Conservation (phyloP, 1,284 basidiomycete genomes). For the Puccinia novopanici region DNA sequence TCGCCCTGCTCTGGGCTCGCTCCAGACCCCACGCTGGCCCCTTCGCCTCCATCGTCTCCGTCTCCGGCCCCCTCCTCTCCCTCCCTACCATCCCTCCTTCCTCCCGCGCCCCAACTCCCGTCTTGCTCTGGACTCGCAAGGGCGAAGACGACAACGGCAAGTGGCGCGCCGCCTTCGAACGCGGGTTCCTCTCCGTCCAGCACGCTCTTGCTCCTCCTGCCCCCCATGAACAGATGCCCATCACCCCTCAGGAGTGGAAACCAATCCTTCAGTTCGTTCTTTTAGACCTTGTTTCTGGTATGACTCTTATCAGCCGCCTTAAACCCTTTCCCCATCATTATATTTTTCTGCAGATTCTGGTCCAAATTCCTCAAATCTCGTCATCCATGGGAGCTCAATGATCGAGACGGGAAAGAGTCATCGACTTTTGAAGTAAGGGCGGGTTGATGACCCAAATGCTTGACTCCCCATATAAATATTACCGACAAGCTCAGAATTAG, state of each 20-base stretch:
- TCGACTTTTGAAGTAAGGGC: constrained; percentile 16
- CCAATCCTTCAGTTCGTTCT: constrained; percentile 38
- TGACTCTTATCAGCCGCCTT: too few species aligned
- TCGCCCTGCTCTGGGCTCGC: constrained; percentile 64
- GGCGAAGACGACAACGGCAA: constrained; percentile 23
- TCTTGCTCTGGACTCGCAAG: constrained; percentile 35
- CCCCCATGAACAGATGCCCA: constrained; percentile 4
- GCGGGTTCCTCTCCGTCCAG: constrained; percentile 26
- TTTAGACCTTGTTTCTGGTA: neutral
- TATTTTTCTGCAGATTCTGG: constrained; percentile 50
- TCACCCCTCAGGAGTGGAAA: constrained; percentile 44
- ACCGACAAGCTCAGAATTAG: too few species aligned
- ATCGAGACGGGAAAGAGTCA: neutral
- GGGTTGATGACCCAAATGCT: neutral
- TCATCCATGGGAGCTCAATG: constrained; percentile 50
- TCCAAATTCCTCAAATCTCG: constrained; percentile 48
- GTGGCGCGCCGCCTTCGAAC: constrained; percentile 19
- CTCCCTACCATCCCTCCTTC: constrained; percentile 67
- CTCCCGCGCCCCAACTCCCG: constrained; percentile 67
- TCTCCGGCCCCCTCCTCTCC: constrained; percentile 73
- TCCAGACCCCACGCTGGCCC: constrained; percentile 55
- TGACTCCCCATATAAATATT: too few species aligned
- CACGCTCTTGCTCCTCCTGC: constrained; percentile 11
- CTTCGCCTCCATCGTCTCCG: constrained; percentile 70
- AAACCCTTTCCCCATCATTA: neutral